Evolutionary conservation across 345 rosid species (phyloP), one percentile per base, ranked within the genome.

Genomic region (Aquilaria sinensis): DNA sequence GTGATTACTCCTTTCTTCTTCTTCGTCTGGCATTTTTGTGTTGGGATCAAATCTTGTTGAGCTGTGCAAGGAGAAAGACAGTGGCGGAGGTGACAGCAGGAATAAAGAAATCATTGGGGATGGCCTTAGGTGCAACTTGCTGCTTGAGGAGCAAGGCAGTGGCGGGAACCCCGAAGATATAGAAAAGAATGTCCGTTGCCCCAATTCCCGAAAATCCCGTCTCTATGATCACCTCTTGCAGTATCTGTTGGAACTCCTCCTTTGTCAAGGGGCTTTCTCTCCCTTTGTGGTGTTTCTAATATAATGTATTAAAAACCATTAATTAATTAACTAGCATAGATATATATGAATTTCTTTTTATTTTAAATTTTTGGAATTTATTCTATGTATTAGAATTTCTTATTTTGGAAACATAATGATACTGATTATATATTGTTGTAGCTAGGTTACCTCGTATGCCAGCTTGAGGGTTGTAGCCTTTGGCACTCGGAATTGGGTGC

Each of bases 11-110:
- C 0, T 16, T 16, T 16, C 23, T 16, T 16, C 23, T 16, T 16
- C 23, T 16, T 16, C 23, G 23, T 16, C 23, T 3, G 43, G 8
- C 43, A 37, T 37, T 37, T 37, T 37, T 37, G 43, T 37, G 5
- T 37, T 3, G 4, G 43, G 43, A 37, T 84, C 83, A 86, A 52
- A 82, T 79, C 76, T 86, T 92, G 50, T 89, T 78, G 34, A 92
- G 77, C 58, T 81, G 76, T 54, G 96, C 88, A 52, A 92, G 95
- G 67, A 89, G 58, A 72, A 72, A 80, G 64, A 92, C 98, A 1
- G 90, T 81, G 58, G 81, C 87, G 29, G 96, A 92, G 16, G 98
- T 89, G 72, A 92, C 68, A 6, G 67, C 78, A 0, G 96, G 96
- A 45, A 89, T 82, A 60, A 92, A 82, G n/a, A 88, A 56, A 23